Evolutionary conservation across 2,329 filamentous ascomycete species (phyloP).

Genomic region (Gaeumannomyces sp.): DNA sequence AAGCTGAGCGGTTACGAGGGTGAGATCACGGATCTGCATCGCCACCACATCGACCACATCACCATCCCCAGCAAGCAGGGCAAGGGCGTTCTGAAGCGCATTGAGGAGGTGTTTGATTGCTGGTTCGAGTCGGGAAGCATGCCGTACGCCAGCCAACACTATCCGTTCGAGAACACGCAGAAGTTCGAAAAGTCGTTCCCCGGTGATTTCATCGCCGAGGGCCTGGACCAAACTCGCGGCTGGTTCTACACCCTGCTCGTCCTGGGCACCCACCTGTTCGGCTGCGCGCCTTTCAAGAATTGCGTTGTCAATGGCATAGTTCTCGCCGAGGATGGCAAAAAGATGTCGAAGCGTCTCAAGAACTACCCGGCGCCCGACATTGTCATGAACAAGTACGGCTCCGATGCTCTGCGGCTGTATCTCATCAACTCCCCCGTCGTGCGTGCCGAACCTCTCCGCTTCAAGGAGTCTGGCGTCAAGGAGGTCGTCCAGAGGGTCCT

Average conservation of each 20-base stretch:
- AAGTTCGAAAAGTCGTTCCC: constrained; percentile 77
- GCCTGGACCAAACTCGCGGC: constrained; percentile 80
- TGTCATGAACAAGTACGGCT: constrained; percentile 83
- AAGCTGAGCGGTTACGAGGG: constrained; percentile 80
- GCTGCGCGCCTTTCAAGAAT: constrained; percentile 82
- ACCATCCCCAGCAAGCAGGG: constrained; percentile 88
- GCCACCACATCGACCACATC: constrained; percentile 88
- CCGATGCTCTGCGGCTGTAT: constrained; percentile 89
- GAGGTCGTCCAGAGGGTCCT: constrained; percentile 91
- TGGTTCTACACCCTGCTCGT: constrained; percentile 96
- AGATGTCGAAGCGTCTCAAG: constrained; percentile 96
- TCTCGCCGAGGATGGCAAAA: constrained; percentile 90
- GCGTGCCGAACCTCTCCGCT: constrained; percentile 79
- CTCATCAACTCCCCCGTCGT: constrained; percentile 96
- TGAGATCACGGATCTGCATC: constrained; percentile 78
- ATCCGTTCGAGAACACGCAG: constrained; percentile 84
- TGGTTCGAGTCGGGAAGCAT: constrained; percentile 97
- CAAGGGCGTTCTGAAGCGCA: constrained; percentile 72
- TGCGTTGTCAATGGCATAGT: constrained; percentile 96
- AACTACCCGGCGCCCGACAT: constrained; percentile 87
- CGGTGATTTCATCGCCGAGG: constrained; percentile 91
- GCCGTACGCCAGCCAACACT: constrained; percentile 88
- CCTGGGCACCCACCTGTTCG: constrained; percentile 81
- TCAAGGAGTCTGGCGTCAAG: constrained; percentile 89
- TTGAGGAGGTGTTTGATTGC: constrained; percentile 90